A percentile compares a stretch with the other conserved stretches of the same genome.
These are phyloP conservation scores for Hemileccinum impolitum DNA, from an alignment of 768 basidiomycete genomes.

Conservation along the genomic window DNA sequence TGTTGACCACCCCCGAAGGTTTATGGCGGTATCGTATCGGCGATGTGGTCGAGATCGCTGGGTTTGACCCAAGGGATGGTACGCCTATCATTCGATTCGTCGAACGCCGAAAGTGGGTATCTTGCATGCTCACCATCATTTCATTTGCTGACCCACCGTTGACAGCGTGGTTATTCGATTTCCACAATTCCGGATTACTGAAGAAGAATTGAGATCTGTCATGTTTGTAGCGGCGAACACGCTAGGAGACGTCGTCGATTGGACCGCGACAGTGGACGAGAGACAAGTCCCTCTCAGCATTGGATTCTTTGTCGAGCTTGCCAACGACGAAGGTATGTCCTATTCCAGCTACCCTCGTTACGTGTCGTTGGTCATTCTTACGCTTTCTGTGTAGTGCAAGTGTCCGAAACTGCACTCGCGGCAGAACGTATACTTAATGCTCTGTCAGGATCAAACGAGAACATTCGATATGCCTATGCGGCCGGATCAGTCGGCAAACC, in stretches of 20 bases:
- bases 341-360: background rate
- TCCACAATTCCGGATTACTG: constrained; percentile 11
- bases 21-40: constrained; percentile 24
- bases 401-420: background rate
- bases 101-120: constrained; percentile 1
- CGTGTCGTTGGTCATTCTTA: background rate
- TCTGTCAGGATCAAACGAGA: background rate
- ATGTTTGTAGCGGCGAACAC: background rate
- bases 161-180: constrained; percentile 7
- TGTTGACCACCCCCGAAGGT: constrained; percentile 17
- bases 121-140: too few relatives aligned
- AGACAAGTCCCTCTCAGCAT: constrained; percentile 6
- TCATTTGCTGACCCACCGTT: background rate
- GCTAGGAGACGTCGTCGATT: constrained; percentile 6
- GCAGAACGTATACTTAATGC: constrained; percentile 8
- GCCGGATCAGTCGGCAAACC: constrained; percentile 8
- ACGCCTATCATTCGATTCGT: constrained; percentile 17
- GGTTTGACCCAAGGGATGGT: constrained; percentile 19
- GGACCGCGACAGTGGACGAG: constrained; percentile 13
- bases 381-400: background rate
- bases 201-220: constrained; percentile 8
- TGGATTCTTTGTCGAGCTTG: constrained; percentile 17
- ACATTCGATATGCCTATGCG: background rate
- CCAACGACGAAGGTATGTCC: constrained; percentile 1
- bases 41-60: constrained; percentile 19